Evolutionary conservation across 2,329 filamentous ascomycete genomes (phyloP), one percentile per base, ranked within the genome.

Genomic region (Paraphoma chrysanthemicola): DNA sequence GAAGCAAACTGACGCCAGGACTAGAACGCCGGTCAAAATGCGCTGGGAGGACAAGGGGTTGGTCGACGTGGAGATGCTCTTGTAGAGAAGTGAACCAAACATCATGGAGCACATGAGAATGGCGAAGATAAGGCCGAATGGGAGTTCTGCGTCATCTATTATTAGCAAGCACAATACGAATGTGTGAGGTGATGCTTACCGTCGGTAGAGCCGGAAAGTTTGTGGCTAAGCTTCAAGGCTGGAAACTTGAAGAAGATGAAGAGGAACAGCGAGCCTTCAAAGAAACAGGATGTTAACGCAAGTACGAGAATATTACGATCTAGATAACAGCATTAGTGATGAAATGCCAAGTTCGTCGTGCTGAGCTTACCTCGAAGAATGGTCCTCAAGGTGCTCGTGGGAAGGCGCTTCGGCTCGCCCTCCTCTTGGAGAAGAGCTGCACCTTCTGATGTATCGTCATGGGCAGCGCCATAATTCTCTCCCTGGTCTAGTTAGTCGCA

Each of bases 191-290:
- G 14, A n/a, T 41, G 46, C 66, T 54, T 66, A 71, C 71, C 67
- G 28, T 66, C 61, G 48, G 64, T 66, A n/a, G 68, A 65, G 14
- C 66, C 69, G 9, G 69, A 57, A 18, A 72, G 30, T 41, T 72
- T 64, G 42, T 74, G 71, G 39, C 64, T 69, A 10, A 71, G 59
- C 51, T 70, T 82, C n/a, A 88, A 73, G 3, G 84, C 81, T 1
- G 84, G 82, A 0, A 84, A 83, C 82, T 85, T 87, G 76, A 86
- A 87, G 71, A 87, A 88, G 54, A 88, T 83, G 65, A 87, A 87
- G 10, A 88, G 78, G 65, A 87, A 88, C 78, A 88, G 85, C 29
- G 83, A 81, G 17, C 85, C 85, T 72, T 88, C 86, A 64, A 88
- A 87, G 67, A 86, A 81, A 55, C 81, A 85, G 4, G 83, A 83